Base-by-base conservation (phyloP, 2,329 filamentous ascomycete species). In the Dothidotthia symphoricarpi region DNA sequence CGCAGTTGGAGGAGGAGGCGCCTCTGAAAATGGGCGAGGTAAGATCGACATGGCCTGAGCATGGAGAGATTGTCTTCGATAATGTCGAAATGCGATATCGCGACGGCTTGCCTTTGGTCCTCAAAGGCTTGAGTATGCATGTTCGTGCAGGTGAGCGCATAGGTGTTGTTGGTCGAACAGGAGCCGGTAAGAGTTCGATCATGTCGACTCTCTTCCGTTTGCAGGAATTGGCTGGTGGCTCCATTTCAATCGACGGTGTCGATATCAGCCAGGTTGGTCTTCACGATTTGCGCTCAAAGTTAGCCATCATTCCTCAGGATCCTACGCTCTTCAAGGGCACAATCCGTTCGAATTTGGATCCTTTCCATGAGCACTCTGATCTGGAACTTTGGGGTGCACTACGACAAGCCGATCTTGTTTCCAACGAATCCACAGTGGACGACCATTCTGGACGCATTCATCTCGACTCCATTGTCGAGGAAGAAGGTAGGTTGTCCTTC, bases 221-320 rank as follows among this genome's bases (percentile, higher is more conserved):
- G 4, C 65, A 71, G 34, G 73, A 76, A 51, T 57, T 75, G 7
- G 69, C 67, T 3, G 68, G 68, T 24, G 73, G 73, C 16, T 66
- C 59, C 27, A 75, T 76, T 42, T 65, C 65, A 28, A 73, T 76
- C 43, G 73, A 76, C 43, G 72, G 71, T 13, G 58, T 76, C 30
- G 63, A 75, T 60, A 91, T 90, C 47, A 77, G 80, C 32, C 86
- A 76, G 2, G 75, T 91, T 29, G 86, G 86, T 6, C 78, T 91
- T 1, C 78, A 85, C 35, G 85, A 90, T 57, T 70, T 93, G 12
- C 81, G 87, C 3, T 86, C 83, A 8, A 80, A 86, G 24, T 75
- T 93, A 3, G 82, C 85, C 49, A 91, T 91, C 61, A 91, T 93
- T 50, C 87, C 87, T 0, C 87, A 93, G 60, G 87, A 93, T 53